Conservation (phyloP, 2,329 filamentous ascomycete species). For the Pseudogymnoascus pannorum region DNA sequence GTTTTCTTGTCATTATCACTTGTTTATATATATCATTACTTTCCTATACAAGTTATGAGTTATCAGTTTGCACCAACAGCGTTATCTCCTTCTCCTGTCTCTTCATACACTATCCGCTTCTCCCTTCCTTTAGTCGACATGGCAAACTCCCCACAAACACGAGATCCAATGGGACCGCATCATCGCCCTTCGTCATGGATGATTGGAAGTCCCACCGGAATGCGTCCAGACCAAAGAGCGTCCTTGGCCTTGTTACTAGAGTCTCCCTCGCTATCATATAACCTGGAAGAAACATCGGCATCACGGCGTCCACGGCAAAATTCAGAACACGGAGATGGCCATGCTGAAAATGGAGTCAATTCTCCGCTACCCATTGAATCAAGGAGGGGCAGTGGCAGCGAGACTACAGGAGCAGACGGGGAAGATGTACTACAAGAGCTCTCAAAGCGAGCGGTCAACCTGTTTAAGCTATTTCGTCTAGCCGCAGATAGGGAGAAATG, state of each 20-base stretch:
- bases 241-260: not conserved
- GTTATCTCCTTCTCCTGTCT: not conserved
- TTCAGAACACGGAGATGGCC: not conserved
- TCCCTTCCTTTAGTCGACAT: not conserved
- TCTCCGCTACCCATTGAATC: not conserved
- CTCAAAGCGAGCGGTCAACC: conserved; percentile 60
- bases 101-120: not conserved
- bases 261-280: not conserved
- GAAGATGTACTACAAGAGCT: conserved; percentile 67
- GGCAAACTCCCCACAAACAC: not conserved
- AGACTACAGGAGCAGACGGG: not conserved
- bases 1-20: not conserved
- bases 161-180: not conserved
- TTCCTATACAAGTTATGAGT: not conserved
- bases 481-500: conserved; percentile 69
- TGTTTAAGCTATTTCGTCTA: conserved; percentile 68
- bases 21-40: not conserved
- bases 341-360: not conserved
- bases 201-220: not conserved
- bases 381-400: not conserved
- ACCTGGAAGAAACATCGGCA: not conserved
- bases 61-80: not conserved
- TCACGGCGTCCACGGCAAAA: not conserved
- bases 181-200: not conserved
- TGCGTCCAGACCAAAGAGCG: not conserved